These are phyloP conservation scores for Saccharomyces pastorianus DNA, from an alignment of 1,139 yeast genomes.

Conservation along the genomic window DNA sequence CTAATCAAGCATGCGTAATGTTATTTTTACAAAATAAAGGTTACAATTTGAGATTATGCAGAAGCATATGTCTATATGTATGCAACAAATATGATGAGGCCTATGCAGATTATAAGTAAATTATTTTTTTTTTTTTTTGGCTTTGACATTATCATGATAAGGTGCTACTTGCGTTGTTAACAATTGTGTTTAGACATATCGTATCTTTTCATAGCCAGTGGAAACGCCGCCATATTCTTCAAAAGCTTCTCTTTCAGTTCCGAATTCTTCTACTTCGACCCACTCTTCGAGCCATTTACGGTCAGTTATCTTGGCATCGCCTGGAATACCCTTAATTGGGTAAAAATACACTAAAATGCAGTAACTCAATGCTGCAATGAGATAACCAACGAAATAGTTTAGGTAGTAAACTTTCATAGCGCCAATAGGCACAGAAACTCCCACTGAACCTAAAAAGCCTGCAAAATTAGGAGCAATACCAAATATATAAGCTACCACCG, in stretches of 20 bases:
- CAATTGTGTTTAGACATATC: background rate
- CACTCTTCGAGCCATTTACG: constrained; percentile 42
- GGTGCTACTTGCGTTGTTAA: background rate
- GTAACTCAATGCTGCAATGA: constrained; percentile 47
- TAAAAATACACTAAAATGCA: constrained; percentile 41
- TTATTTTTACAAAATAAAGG: background rate
- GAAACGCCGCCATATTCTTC: constrained; percentile 13
- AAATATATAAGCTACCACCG: constrained; percentile 57
- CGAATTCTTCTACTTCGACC: constrained; percentile 55
- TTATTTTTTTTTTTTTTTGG: background rate
- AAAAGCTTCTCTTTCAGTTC: constrained; percentile 30
- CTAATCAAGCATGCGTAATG: background rate
- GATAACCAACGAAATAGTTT: constrained; percentile 69
- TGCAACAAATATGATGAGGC: background rate
- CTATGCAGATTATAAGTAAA: background rate
- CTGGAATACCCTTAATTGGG: constrained; percentile 56
- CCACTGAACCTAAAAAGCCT: constrained; percentile 78
- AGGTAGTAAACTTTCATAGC: constrained; percentile 66
- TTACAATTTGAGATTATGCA: background rate
- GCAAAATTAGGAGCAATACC: constrained; percentile 78
- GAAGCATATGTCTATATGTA: background rate
- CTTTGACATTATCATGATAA: background rate
- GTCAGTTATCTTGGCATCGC: constrained; percentile 34
- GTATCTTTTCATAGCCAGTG: background rate
- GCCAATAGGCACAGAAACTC: constrained; percentile 57